Evolutionary conservation across 108 stramenopile genomes (phyloP).

Genomic region (Skeletonema menzelii): DNA sequence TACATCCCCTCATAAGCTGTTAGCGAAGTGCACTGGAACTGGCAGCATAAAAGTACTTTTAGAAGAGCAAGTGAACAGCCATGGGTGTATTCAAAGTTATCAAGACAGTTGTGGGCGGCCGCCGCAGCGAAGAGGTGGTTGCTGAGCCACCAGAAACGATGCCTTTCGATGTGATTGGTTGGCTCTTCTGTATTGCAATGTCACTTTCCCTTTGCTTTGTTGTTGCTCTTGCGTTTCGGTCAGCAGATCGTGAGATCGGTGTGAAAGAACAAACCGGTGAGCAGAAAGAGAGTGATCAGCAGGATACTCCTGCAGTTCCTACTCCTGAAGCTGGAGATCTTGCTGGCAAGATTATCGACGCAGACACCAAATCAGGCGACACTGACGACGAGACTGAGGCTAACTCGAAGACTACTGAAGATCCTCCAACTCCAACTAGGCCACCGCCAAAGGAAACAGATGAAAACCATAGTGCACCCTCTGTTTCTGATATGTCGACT

Average conservation of each 20-base stretch:
- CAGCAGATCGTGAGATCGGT: background rate
- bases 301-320: background rate
- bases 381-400: background rate
- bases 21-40: too few relatives aligned
- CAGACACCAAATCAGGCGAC: background rate
- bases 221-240: background rate
- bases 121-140: background rate
- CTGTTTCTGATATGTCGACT: background rate
- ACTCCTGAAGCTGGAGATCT: background rate
- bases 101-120: background rate
- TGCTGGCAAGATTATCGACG: background rate
- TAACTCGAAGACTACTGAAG: background rate
- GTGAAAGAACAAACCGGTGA: background rate
- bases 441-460: background rate
- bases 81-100: background rate
- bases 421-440: background rate
- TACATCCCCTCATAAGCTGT: too few relatives aligned
- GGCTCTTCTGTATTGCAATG: background rate
- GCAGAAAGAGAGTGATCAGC: background rate
- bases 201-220: background rate
- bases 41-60: too few relatives aligned
- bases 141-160: background rate
- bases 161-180: background rate
- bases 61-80: too few relatives aligned
- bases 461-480: background rate